Base-by-base conservation (phyloP, 495 filamentous ascomycete genomes). In the Aeminium ludgeri region DNA sequence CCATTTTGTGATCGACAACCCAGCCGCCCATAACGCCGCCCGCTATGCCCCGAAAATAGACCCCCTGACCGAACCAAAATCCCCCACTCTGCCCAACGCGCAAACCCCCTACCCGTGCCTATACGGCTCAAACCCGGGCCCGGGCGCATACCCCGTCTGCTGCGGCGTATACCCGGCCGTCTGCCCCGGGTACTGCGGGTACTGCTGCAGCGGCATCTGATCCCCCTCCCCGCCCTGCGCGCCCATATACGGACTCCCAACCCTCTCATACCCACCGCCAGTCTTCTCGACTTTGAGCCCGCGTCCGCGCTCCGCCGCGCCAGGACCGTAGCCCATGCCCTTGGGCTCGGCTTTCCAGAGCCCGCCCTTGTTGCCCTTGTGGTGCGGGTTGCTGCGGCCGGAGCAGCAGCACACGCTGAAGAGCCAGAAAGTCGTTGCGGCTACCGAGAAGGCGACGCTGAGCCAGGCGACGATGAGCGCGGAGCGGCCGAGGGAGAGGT, bases 371-470 rank as follows among this genome's bases (percentile, higher is more conserved):
- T 45, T 43, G 31, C 38, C 34, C 38, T 41, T 15, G 40, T 52
- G 27, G 45, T 56, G 38, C 12, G 47, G 47, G 34, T 56, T 54
- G 37, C 51, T 48, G 49, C 59, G 43, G 45, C 73, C 74, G 42
- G 65, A 69, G 67, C 87, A 94, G 74, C 86, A 95, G 79, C 87
- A 95, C 41, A 75, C 67, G 59, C 74, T 82, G 60, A 92, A 73
- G 49, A 81, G 64, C 87, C 87, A 96, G 77, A 93, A 94, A 51
- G 92, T 50, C 43, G 68, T 68, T 11, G 74, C 74, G 35, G 55
- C 81, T 17, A 84, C 50, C 34, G 78, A 74, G 58, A 91, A 89
- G 25, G 67, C 78, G 10, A 76, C 78, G 36, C 76, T 78, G 36
- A 94, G 59, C 87, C 87, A 96, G 36, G 75, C 70, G 3, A 70